Evolutionary conservation across 2,329 filamentous ascomycete species (phyloP).

Genomic region (Diaporthe batatas): DNA sequence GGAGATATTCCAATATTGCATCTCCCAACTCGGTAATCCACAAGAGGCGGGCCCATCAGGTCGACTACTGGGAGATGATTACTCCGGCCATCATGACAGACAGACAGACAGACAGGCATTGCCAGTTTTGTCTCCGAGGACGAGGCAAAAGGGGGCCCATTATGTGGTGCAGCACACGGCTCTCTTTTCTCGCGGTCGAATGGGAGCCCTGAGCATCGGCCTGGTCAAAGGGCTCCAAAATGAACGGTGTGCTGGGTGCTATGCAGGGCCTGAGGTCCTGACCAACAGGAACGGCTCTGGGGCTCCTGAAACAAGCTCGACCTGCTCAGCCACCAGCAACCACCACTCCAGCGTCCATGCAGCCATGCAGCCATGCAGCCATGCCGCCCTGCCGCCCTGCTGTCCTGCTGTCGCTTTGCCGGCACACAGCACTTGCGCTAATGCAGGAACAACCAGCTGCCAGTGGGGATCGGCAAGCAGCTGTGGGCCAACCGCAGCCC

Average conservation of each 20-base stretch:
- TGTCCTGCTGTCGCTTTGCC: background rate
- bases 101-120: background rate
- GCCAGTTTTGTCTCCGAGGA: background rate
- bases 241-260: slow-evolving; percentile 18
- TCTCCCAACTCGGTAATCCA: background rate
- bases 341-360: background rate
- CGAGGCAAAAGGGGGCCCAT: background rate
- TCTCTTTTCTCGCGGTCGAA: slow-evolving; percentile 1
- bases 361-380: background rate
- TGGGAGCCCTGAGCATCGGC: background rate
- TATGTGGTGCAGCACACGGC: background rate
- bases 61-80: slow-evolving; percentile 1
- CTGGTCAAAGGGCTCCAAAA: background rate
- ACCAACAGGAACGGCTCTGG: slow-evolving; percentile 29
- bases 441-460: slow-evolving; percentile 40
- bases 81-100: slow-evolving; percentile 13
- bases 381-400: background rate
- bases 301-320: slow-evolving; percentile 37
- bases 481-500: slow-evolving; percentile 18
- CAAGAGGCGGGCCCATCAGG: slow-evolving; percentile 1
- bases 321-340: slow-evolving; percentile 42
- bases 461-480: slow-evolving; percentile 15
- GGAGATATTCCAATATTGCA: too few species aligned
- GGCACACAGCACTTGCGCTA: slow-evolving; percentile 30
- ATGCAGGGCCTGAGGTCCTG: background rate